Conservation (phyloP, 2,329 filamentous ascomycete genomes). For the Zymoseptoria passerinii region DNA sequence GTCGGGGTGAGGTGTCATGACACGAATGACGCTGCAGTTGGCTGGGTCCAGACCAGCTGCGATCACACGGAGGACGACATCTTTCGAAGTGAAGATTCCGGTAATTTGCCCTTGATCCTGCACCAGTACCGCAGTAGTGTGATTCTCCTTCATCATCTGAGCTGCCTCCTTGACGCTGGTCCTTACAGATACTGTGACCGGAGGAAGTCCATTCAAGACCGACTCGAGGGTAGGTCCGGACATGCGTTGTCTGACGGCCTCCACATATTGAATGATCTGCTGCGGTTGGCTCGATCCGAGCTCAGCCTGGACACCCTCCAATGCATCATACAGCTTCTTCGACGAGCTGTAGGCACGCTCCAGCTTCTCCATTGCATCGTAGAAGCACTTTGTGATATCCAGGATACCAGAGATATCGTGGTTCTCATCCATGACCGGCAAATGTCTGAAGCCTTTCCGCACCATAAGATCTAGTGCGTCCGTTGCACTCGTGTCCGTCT, state of each 20-base stretch:
- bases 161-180: slow-evolving; percentile 96
- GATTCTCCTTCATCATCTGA: slow-evolving; percentile 95
- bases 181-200: slow-evolving; percentile 87
- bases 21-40: slow-evolving; percentile 93
- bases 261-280: slow-evolving; percentile 98
- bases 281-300: slow-evolving; percentile 91
- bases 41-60: slow-evolving; percentile 88
- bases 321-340: slow-evolving; percentile 92
- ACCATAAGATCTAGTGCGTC: slow-evolving; percentile 98
- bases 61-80: slow-evolving; percentile 95
- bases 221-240: slow-evolving; percentile 93
- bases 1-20: slow-evolving; percentile 98
- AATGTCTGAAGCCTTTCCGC: slow-evolving; percentile 90
- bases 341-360: slow-evolving; percentile 96
- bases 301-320: slow-evolving; percentile 96
- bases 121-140: slow-evolving; percentile 91
- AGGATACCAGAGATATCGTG: slow-evolving; percentile 97
- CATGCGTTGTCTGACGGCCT: slow-evolving; percentile 92
- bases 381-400: slow-evolving; percentile 99
- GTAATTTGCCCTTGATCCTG: slow-evolving; percentile 96
- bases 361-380: slow-evolving; percentile 99
- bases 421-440: slow-evolving; percentile 99
- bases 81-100: slow-evolving; percentile 98
- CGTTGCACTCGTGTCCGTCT: slow-evolving; percentile 95
- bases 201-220: slow-evolving; percentile 83